These are phyloP conservation scores for Phytophthora pini DNA, from an alignment of 352 stramenopile species.

Conservation along the genomic window DNA sequence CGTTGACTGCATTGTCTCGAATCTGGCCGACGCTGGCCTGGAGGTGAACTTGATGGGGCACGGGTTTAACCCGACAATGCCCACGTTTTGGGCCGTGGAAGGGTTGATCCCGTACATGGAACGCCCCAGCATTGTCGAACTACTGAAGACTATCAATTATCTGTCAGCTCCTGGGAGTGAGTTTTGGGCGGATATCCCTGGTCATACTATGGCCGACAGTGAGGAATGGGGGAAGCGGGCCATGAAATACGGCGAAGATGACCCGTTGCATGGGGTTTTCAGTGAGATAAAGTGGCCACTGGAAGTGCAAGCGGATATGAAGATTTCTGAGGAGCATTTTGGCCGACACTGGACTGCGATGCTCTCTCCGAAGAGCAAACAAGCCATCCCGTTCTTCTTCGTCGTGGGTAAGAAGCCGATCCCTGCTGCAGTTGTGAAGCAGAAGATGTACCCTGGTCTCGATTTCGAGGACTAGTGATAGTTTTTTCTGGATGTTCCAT, in stretches of 20 bases:
- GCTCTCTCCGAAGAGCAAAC: constrained; percentile 18
- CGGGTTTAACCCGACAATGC: constrained; percentile 53
- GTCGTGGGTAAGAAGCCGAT: constrained; percentile 42
- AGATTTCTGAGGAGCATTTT: constrained; percentile 41
- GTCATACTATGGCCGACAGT: constrained; percentile 26
- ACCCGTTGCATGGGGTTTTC: constrained; percentile 56
- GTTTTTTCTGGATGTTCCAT: background rate
- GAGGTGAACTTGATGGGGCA: constrained; percentile 42
- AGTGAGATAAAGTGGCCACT: constrained; percentile 47
- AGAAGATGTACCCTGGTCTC: constrained; percentile 30
- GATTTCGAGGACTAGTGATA: constrained; percentile 1
- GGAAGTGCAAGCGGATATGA: constrained; percentile 41
- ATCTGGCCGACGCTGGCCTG: constrained; percentile 51
- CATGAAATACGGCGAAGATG: constrained; percentile 62
- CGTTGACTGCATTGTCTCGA: constrained; percentile 51
- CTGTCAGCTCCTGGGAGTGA: constrained; percentile 55
- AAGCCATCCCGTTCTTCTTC: constrained; percentile 30
- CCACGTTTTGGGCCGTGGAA: constrained; percentile 69
- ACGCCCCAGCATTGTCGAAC: constrained; percentile 39
- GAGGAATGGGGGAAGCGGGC: constrained; percentile 30
- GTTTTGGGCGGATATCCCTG: constrained; percentile 61
- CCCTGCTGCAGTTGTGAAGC: constrained; percentile 24
- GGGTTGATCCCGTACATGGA: constrained; percentile 57
- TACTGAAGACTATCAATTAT: constrained; percentile 57
- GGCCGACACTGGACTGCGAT: constrained; percentile 51